Base-by-base conservation (phyloP, 371 early-diverging fungal genomes). In the Actinomortierella ambigua region DNA sequence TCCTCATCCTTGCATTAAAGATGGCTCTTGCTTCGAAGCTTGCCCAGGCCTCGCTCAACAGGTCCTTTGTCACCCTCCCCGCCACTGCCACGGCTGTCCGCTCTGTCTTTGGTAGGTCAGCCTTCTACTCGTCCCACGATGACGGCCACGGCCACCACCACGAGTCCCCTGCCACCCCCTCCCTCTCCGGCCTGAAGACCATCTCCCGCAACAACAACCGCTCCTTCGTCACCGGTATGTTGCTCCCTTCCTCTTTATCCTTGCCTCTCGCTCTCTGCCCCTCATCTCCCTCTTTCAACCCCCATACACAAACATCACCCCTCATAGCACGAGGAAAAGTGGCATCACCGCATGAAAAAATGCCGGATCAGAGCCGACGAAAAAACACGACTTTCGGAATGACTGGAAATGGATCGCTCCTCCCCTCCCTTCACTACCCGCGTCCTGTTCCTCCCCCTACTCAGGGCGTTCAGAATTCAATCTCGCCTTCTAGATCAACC, bases 151-250 rank as follows among this genome's bases (percentile, higher is more conserved):
- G 69, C 28, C 64, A 63, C 50, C 64, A 64, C 58, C 64, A 64
- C 58, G 69, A 63, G 8, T 18, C 69, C 42, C 69, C 69, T 22
- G 61, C 61, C 47, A 57, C 64, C 34, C 69, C 69, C 42, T 59
- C 69, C 28, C 55, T 63, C 54, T 41, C 69, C 43, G 50, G 41
- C 40, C 24, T 69, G 69, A 69, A 69, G 64, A 20, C 55, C 47
- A 44, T 44, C 41, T 23, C 49, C 50, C 57, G 42, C 55, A 67
- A 69, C 61, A 55, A 20, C 69, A 69, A 69, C 69, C 69, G 69
- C 50, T 52, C 63, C 53, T 69, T 63, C 43, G 57, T 69, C 60
- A 69, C 69, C 44, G 69, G 69, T 69, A 63, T 53, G 69, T 24
- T 20, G 9, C 48, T 2, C 22, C 18, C 22, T 24, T 22, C 48